phyloP scores from a whole-genome alignment of 495 filamentous ascomycete species.

The Penicillium salamii region DNA sequence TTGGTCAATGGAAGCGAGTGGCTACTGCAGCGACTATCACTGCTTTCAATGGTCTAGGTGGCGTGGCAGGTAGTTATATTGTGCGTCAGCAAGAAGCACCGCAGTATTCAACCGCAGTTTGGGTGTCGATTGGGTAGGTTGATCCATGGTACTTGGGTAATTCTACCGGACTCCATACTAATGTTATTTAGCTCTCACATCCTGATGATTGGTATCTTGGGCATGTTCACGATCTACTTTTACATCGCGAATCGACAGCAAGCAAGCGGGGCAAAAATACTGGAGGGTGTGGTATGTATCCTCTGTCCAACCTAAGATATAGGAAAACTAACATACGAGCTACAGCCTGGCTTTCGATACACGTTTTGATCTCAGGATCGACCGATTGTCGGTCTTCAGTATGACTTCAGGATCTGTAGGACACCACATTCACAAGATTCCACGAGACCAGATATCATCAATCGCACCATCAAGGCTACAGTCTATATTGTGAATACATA shows the following conservation, averaged over 20 bases:
- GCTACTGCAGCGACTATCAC: slow-evolving; percentile 67
- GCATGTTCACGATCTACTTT: slow-evolving; percentile 60
- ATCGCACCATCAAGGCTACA: too few species aligned
- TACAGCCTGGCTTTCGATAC: slow-evolving; percentile 46
- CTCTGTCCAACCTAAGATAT: neutral
- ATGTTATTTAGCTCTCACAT: slow-evolving; percentile 64
- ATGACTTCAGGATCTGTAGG: neutral
- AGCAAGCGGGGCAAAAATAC: slow-evolving; percentile 40
- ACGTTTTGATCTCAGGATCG: slow-evolving; percentile 39
- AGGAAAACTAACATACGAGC: neutral
- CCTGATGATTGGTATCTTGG: slow-evolving; percentile 62
- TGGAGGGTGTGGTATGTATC: slow-evolving; percentile 52
- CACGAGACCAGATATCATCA: too few species aligned
- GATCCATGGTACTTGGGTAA: neutral
- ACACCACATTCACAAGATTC: neutral
- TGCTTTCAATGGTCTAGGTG: slow-evolving; percentile 70
- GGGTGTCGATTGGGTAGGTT: slow-evolving; percentile 8
- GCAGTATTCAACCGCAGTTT: slow-evolving; percentile 6
- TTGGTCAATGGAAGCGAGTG: slow-evolving; percentile 73
- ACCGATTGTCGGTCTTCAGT: neutral
- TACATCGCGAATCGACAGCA: slow-evolving; percentile 55
- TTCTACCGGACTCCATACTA: too few species aligned
- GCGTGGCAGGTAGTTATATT: slow-evolving; percentile 75
- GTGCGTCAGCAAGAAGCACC: slow-evolving; percentile 67
- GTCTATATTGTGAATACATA: too few species aligned